Conservation (phyloP, 805 yeast species). For the Gaillardinia entomophila region DNA sequence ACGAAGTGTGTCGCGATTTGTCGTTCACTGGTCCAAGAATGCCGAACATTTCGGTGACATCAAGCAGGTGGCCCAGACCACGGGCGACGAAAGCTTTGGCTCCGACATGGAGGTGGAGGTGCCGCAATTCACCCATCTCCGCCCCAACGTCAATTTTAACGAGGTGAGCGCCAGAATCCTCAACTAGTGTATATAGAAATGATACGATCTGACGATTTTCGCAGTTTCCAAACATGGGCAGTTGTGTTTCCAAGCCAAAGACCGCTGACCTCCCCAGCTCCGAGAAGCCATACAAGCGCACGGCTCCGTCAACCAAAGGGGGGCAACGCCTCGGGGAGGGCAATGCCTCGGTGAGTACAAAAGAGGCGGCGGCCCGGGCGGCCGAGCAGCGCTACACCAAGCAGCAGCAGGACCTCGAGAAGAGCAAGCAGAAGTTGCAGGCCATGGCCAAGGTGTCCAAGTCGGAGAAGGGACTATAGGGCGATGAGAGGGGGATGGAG, state of each 20-base stretch:
- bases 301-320: conserved; percentile 1
- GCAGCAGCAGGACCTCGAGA: conserved; percentile 19
- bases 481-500: too few species aligned
- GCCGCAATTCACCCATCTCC: conserved; percentile 21
- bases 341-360: conserved; percentile 6
- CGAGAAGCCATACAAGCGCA: too few species aligned
- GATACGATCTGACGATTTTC: not conserved
- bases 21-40: conserved; percentile 24
- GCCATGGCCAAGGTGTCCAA: conserved; percentile 23
- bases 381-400: conserved; percentile 29
- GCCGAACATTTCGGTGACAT: conserved; percentile 12
- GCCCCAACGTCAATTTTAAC: conserved; percentile 23
- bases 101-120: conserved; percentile 12
- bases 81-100: conserved; percentile 1
- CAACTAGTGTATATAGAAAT: conserved; percentile 1
- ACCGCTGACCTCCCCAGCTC: too few species aligned
- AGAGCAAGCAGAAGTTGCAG: conserved; percentile 25
- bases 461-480: conserved; percentile 31
- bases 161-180: conserved; percentile 7
- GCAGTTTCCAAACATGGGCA: conserved; percentile 9
- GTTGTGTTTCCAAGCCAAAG: conserved; percentile 10
- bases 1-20: conserved; percentile 21
- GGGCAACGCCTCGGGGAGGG: conserved; percentile 1
- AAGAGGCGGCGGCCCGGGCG: conserved; percentile 34
- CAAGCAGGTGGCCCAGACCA: not conserved